Evolutionary conservation across 108 stramenopile genomes (phyloP), one percentile per base, ranked within the genome.

Genomic region (Nitzschia sp.): DNA sequence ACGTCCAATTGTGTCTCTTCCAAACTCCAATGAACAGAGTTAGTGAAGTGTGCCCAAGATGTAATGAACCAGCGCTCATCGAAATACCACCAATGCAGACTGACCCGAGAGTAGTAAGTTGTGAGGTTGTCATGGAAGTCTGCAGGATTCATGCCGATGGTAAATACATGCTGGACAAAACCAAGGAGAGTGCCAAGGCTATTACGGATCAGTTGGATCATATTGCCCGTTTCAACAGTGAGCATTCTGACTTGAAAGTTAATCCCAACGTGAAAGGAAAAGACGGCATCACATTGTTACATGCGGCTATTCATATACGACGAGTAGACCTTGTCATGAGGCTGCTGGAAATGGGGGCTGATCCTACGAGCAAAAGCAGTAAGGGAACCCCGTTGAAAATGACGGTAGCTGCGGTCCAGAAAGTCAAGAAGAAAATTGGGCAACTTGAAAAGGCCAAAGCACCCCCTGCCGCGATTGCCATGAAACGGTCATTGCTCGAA

Each of bases 261-360:
- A 17, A 12, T 7, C 12, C 61, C 61, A 46, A 46, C 22, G 40
- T 62, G 42, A 14, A 24, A 24, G 61, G 61, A 3, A 26, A 22
- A 20, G 17, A 20, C 21, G 61, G 61, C 2, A 8, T 17, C 10
- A 43, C 61, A 5, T 21, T 44, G 17, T n/a, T 62, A 2, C 43
- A 62, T 24, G 61, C 61, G n/a, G 61, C 61, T 14, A 19, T 62
- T 46, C 61, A 44, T 38, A 41, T 62, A 1, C 41, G 43, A 43
- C 37, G 40, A 24, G 9, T 24, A 2, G 20, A 19, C 17, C 21
- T 62, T 12, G 43, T 62, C 17, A 19, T 2, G 24, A 43, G 40
- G 41, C 61, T 62, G 1, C 21, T 19, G 10, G 10, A 5, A 21
- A 37, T 62, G 9, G 61, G 61, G 10, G 61, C 61, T 2, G 22